Percentiles rank a stretch among this genome's conserved stretches.
Evolutionary conservation across 768 basidiomycete species (phyloP).

Genomic region (Leccinum pellstonianum): DNA sequence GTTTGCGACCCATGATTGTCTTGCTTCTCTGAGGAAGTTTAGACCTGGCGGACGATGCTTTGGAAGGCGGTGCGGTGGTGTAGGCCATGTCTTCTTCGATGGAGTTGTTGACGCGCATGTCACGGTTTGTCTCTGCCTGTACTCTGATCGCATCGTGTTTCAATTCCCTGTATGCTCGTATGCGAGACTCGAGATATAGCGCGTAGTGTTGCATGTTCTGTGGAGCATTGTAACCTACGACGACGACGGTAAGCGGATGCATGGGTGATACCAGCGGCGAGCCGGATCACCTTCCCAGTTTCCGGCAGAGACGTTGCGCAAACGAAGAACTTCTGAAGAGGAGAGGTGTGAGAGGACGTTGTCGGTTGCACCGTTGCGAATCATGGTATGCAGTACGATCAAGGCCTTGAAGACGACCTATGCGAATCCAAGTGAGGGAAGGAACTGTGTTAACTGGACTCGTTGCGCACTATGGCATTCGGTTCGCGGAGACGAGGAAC

Average conservation of each 20-base stretch:
- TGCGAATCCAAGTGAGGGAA: conserved; percentile 2
- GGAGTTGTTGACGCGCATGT: conserved; percentile 62
- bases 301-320: conserved; percentile 77
- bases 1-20: conserved; percentile 77
- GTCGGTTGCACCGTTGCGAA: conserved; percentile 94
- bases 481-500: conserved; percentile 85
- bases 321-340: conserved; percentile 73
- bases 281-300: conserved; percentile 78
- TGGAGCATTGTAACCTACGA: conserved; percentile 77
- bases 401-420: conserved; percentile 98
- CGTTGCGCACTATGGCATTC: conserved; percentile 73
- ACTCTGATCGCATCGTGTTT: conserved; percentile 94
- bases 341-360: conserved; percentile 85
- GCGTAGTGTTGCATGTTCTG: conserved; percentile 88
- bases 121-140: conserved; percentile 90
- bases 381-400: conserved; percentile 94
- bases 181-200: conserved; percentile 82
- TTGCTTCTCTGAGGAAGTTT: conserved; percentile 59
- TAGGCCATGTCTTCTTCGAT: conserved; percentile 57
- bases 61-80: conserved; percentile 26
- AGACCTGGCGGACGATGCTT: conserved; percentile 32
- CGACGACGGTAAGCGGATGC: background rate
- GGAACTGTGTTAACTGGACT: background rate
- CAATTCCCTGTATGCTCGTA: conserved; percentile 83
- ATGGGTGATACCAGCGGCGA: background rate